Percentiles rank a stretch among this genome's conserved stretches.
These are phyloP conservation scores for Pythium grandisporangium DNA, from an alignment of 352 stramenopile species.

Conservation along the genomic window DNA sequence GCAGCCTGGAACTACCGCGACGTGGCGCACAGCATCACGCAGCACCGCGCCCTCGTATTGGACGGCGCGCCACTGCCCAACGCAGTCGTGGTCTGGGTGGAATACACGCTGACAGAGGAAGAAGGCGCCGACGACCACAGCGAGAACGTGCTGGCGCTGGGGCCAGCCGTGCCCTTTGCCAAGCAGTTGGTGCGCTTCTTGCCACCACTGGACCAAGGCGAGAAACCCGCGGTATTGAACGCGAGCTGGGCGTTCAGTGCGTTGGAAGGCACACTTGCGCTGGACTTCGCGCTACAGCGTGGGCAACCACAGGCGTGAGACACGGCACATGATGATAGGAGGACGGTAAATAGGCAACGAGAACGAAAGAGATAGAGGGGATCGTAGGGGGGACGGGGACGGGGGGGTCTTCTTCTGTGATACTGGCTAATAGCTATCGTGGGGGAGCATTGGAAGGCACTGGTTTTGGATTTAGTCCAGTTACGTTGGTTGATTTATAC, in stretches of 20 bases:
- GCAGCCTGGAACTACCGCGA: conserved; percentile 33
- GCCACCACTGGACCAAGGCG: conserved; percentile 4
- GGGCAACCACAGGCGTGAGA: background rate
- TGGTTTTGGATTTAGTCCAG: too few relatives aligned
- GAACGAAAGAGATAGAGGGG: too few relatives aligned
- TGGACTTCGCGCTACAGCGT: conserved; percentile 26
- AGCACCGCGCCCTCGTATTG: conserved; percentile 10
- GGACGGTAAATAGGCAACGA: too few relatives aligned
- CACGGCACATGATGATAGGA: too few relatives aligned
- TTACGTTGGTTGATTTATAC: too few relatives aligned
- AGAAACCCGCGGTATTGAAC: conserved; percentile 3
- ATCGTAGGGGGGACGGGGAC: too few relatives aligned
- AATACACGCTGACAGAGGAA: conserved; percentile 41
- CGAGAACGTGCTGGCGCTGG: conserved; percentile 45
- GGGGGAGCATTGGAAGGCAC: too few relatives aligned
- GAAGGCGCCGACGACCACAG: conserved; percentile 19
- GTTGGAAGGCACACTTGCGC: conserved; percentile 43
- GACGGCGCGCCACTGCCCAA: conserved; percentile 18
- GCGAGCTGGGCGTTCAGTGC: conserved; percentile 42
- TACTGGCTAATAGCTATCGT: too few relatives aligned
- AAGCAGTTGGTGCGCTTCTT: conserved; percentile 79
- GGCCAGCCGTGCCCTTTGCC: conserved; percentile 40
- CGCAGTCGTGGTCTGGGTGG: conserved; percentile 66
- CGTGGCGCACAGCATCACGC: conserved; percentile 25
- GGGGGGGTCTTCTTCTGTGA: too few relatives aligned